These are phyloP conservation scores for Suhomyces chickasaworum DNA, from an alignment of 1,139 yeast genomes.

Conservation along the genomic window DNA sequence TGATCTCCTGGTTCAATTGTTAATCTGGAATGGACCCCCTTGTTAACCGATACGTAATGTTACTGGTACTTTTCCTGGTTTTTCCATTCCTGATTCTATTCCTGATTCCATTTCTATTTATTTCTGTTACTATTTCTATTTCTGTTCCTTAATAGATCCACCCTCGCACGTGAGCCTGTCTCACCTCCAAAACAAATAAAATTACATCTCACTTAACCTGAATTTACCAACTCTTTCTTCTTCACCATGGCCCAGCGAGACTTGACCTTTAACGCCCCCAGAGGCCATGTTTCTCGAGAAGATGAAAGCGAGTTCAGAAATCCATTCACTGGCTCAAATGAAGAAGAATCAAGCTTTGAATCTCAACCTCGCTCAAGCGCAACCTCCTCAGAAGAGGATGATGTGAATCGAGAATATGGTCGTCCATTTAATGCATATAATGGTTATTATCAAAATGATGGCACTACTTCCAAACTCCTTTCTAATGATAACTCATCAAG, in stretches of 20 bases:
- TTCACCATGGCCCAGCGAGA: conserved; percentile 36
- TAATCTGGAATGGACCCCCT: too few relatives aligned
- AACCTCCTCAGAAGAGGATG: conserved; percentile 23
- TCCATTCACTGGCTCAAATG: conserved; percentile 20
- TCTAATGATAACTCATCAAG: conserved; percentile 30
- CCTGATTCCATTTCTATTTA: too few relatives aligned
- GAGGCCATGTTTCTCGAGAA: conserved; percentile 19
- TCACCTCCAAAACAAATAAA: conserved; percentile 6
- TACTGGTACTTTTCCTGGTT: too few relatives aligned
- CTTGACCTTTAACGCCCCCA: conserved; percentile 35
- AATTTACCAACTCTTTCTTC: conserved; percentile 2
- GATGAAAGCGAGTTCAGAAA: conserved; percentile 10
- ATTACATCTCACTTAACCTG: conserved; percentile 2
- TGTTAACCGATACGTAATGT: too few relatives aligned
- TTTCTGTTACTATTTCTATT: too few relatives aligned
- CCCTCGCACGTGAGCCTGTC: conserved; percentile 10
- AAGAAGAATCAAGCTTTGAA: conserved; percentile 17
- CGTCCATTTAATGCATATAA: conserved; percentile 47
- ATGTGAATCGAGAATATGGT: conserved; percentile 30
- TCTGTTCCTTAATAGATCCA: background rate
- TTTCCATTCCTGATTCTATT: too few relatives aligned
- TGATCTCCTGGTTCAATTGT: too few relatives aligned
- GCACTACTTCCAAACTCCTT: conserved; percentile 45
- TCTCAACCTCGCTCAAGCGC: conserved; percentile 19
- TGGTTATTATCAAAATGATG: conserved; percentile 46